Percentiles rank a stretch among this genome's conserved stretches.
Evolutionary conservation across 805 yeast species (phyloP).

Genomic region (Priceomyces castillae): DNA sequence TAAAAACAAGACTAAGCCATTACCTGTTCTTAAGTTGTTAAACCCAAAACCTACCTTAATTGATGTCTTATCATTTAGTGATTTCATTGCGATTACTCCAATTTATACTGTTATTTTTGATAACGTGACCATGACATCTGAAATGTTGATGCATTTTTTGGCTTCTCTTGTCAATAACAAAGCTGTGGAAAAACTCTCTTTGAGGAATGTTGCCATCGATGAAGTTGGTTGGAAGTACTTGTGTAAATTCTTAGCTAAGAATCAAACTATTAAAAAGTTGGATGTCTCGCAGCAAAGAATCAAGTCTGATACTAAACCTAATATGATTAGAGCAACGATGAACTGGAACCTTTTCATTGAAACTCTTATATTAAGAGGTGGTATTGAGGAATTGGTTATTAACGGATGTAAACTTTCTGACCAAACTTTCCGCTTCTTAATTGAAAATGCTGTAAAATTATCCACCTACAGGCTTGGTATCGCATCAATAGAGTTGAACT

Average conservation of each 20-base stretch:
- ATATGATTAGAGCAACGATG: constrained; percentile 43
- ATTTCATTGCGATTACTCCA: constrained; percentile 55
- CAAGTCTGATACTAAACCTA: constrained; percentile 42
- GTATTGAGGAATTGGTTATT: constrained; percentile 56
- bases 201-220: constrained; percentile 56
- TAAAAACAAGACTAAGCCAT: constrained; percentile 48
- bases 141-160: constrained; percentile 51
- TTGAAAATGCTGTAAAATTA: constrained; percentile 38
- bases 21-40: constrained; percentile 53
- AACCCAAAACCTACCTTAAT: constrained; percentile 59
- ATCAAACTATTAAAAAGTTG: constrained; percentile 44
- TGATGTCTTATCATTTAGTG: constrained; percentile 56
- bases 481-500: constrained; percentile 50
- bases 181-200: constrained; percentile 49
- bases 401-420: constrained; percentile 53
- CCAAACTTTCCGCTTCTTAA: constrained; percentile 38
- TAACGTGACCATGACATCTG: constrained; percentile 52
- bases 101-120: constrained; percentile 55
- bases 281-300: constrained; percentile 58
- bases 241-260: constrained; percentile 47
- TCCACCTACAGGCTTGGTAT: constrained; percentile 52
- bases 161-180: constrained; percentile 43
- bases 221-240: constrained; percentile 48
- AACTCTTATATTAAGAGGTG: constrained; percentile 44
- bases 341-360: constrained; percentile 52